Evolutionary conservation across 108 stramenopile species (phyloP).

Genomic region (Skeletonema marinoi): DNA sequence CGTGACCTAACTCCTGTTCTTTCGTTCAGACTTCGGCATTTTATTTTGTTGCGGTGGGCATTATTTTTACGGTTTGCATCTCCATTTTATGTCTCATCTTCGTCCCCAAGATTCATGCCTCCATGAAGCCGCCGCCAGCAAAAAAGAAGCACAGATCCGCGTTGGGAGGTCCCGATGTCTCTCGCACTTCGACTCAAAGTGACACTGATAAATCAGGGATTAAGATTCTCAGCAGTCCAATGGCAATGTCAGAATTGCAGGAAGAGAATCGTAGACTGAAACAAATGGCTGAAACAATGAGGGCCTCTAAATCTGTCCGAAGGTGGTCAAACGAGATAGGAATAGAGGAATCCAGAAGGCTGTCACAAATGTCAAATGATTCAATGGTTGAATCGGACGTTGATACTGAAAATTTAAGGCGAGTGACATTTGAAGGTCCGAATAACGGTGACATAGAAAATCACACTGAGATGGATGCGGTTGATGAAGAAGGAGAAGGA

Average conservation of each 20-base stretch:
- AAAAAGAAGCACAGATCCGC: neutral
- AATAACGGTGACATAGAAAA: neutral
- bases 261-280: neutral
- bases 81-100: slow-evolving; percentile 8
- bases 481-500: neutral
- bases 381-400: neutral
- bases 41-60: neutral
- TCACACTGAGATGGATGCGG: neutral
- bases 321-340: neutral
- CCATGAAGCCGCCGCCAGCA: neutral
- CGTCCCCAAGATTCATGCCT: slow-evolving; percentile 2
- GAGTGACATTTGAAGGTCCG: neutral
- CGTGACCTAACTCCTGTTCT: neutral
- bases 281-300: neutral
- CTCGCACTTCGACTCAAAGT: neutral
- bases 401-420: neutral
- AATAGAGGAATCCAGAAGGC: neutral
- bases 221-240: neutral
- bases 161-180: neutral
- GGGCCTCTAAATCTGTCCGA: neutral
- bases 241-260: neutral
- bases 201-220: neutral
- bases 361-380: neutral
- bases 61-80: slow-evolving; percentile 7
- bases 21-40: neutral